Percentiles rank a stretch among this genome's conserved stretches.
phyloP scores from a whole-genome alignment of 176 grass and related monocot species.

The Raddia distichophylla region DNA sequence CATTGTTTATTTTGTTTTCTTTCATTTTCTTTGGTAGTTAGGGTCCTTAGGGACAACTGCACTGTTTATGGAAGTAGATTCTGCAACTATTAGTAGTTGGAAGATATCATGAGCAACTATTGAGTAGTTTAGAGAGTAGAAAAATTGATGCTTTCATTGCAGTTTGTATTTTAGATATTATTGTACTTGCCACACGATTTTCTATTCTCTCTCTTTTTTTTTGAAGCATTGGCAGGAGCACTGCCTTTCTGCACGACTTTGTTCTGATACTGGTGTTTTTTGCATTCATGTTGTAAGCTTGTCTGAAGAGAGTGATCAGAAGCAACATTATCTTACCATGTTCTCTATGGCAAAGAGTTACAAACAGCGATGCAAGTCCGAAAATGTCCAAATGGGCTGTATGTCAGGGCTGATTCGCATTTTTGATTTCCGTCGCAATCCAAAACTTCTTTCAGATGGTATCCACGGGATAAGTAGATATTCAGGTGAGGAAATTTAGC shows the following conservation, averaged over 20 bases:
- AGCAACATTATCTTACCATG: slow-evolving; percentile 38
- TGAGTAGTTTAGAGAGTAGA: slow-evolving; percentile 16
- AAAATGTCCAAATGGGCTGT: slow-evolving; percentile 62
- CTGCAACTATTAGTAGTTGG: slow-evolving; percentile 9
- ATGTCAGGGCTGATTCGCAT: slow-evolving; percentile 77
- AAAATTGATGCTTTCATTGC: not conserved
- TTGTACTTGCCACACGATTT: not conserved
- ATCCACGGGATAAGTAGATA: slow-evolving; percentile 32
- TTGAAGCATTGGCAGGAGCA: too few species aligned
- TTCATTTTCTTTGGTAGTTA: not conserved
- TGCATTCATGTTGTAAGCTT: slow-evolving; percentile 42
- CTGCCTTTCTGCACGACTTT: not conserved
- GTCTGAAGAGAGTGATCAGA: slow-evolving; percentile 10
- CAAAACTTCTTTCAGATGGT: slow-evolving; percentile 78
- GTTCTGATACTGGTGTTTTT: slow-evolving; percentile 29
- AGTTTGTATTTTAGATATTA: slow-evolving; percentile 23
- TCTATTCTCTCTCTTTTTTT: not conserved
- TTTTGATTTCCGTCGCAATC: slow-evolving; percentile 71
- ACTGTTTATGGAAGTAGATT: slow-evolving; percentile 28
- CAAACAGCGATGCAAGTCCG: slow-evolving; percentile 16
- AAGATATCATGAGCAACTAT: slow-evolving; percentile 22
- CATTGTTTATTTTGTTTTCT: slow-evolving; percentile 4
- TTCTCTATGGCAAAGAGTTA: slow-evolving; percentile 64
- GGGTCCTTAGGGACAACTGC: slow-evolving; percentile 3
- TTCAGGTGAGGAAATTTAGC: slow-evolving; percentile 53